Percentiles rank a stretch among this genome's conserved stretches.
These are phyloP conservation scores for Lactifluus echinatus DNA, from an alignment of 768 basidiomycete species.

Conservation along the genomic window DNA sequence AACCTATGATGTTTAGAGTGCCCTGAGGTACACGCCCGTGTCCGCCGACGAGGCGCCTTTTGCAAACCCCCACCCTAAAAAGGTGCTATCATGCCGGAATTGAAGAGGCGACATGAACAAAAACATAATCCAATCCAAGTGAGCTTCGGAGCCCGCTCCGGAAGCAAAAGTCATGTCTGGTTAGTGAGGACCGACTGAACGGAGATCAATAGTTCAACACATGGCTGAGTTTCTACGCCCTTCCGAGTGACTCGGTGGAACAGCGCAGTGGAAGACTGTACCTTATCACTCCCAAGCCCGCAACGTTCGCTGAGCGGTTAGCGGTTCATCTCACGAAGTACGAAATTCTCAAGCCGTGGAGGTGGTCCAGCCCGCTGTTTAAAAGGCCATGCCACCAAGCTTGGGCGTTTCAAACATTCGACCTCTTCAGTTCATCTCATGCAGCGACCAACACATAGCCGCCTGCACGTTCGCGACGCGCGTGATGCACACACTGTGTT, in stretches of 20 bases:
- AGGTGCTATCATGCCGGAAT: constrained; percentile 15
- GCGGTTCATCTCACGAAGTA: constrained; percentile 20
- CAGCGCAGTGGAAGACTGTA: constrained; percentile 13
- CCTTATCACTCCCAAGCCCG: constrained; percentile 19
- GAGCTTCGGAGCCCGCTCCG: constrained; percentile 15
- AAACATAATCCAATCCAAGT: constrained; percentile 12
- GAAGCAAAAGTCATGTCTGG: constrained; percentile 7
- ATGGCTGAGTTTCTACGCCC: constrained; percentile 17
- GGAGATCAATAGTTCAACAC: constrained; percentile 19
- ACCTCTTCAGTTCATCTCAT: constrained; percentile 34
- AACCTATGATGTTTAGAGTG: not conserved
- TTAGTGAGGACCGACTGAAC: constrained; percentile 13
- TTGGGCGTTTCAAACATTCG: constrained; percentile 26
- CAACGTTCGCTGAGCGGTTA: constrained; percentile 16
- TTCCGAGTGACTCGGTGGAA: constrained; percentile 16
- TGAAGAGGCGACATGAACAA: constrained; percentile 9
- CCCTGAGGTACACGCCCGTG: not conserved
- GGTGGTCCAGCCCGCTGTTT: constrained; percentile 8
- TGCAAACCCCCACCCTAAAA: not conserved
- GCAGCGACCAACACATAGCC: constrained; percentile 56
- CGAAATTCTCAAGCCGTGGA: constrained; percentile 17
- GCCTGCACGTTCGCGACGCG: constrained; percentile 57
- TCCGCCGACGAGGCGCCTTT: constrained; percentile 8
- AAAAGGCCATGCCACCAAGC: constrained; percentile 13
- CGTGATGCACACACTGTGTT: constrained; percentile 59